These are phyloP conservation scores for Pyrus bretschneideri DNA, from an alignment of 306 rosid genomes.

Conservation along the genomic window DNA sequence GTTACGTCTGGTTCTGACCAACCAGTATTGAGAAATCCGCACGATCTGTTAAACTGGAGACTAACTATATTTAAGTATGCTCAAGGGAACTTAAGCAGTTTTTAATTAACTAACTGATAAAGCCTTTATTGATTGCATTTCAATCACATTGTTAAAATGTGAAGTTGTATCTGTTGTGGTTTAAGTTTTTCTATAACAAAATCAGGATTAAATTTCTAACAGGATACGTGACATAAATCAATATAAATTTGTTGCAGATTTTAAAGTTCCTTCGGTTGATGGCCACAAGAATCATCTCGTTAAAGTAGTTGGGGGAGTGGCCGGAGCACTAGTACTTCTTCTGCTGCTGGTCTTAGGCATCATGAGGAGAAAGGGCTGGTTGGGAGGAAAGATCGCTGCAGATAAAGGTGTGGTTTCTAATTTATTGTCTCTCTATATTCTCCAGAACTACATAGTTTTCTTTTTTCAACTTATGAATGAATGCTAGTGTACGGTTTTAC, in stretches of 20 bases:
- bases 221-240: not conserved
- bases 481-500: not conserved
- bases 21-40: not conserved
- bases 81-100: too few species aligned
- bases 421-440: too few species aligned
- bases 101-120: too few species aligned
- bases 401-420: constrained; percentile 51
- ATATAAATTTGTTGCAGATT: constrained; percentile 43
- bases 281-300: constrained; percentile 19
- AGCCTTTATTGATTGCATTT: too few species aligned
- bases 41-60: not conserved
- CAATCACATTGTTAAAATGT: too few species aligned
- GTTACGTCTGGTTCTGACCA: not conserved
- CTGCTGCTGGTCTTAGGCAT: constrained; percentile 35
- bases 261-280: constrained; percentile 43
- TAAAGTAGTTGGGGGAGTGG: constrained; percentile 25
- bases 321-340: constrained; percentile 27
- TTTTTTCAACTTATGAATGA: too few species aligned
- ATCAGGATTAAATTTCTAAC: not conserved
- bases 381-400: constrained; percentile 51
- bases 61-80: too few species aligned
- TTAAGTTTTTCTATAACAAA: not conserved
- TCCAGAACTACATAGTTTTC: not conserved
- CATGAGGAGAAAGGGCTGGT: constrained; percentile 56
- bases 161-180: too few species aligned